These are phyloP conservation scores for Colletotrichum chrysophilum DNA, from an alignment of 2,329 filamentous ascomycete species.

Conservation along the genomic window DNA sequence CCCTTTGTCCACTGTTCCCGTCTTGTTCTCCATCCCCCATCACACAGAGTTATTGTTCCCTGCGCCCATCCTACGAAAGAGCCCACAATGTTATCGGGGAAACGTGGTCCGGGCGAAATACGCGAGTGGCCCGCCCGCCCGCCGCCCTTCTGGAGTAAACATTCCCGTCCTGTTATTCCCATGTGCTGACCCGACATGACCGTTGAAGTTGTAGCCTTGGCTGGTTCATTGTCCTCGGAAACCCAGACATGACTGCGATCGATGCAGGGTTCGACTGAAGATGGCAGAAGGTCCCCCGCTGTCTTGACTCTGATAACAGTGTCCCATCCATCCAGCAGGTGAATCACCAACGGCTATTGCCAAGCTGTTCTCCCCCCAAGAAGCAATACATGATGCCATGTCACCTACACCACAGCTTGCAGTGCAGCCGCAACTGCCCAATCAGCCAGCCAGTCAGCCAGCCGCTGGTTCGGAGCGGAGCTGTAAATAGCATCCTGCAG, in stretches of 20 bases:
- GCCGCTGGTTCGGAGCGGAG: neutral
- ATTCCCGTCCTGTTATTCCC: neutral
- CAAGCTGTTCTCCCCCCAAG: slow-evolving; percentile 3
- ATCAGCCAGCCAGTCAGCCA: neutral
- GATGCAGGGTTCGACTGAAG: slow-evolving; percentile 1
- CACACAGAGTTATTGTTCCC: neutral
- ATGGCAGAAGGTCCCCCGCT: neutral
- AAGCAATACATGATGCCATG: neutral
- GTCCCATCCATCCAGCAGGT: neutral
- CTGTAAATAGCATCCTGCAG: slow-evolving; percentile 16
- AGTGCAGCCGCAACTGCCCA: neutral
- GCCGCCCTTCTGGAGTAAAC: neutral
- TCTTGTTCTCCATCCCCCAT: neutral
- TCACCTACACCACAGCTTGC: neutral
- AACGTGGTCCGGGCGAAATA: neutral
- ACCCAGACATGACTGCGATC: neutral
- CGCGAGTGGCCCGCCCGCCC: neutral
- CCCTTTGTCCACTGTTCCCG: neutral
- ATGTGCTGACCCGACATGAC: neutral
- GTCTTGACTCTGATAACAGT: neutral
- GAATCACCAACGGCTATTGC: slow-evolving; percentile 12
- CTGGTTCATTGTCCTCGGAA: neutral
- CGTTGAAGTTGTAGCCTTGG: neutral
- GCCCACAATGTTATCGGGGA: neutral
- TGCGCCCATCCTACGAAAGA: neutral